These are phyloP conservation scores for Talaromyces marneffei DNA, from an alignment of 2,329 filamentous ascomycete genomes.

Conservation along the genomic window DNA sequence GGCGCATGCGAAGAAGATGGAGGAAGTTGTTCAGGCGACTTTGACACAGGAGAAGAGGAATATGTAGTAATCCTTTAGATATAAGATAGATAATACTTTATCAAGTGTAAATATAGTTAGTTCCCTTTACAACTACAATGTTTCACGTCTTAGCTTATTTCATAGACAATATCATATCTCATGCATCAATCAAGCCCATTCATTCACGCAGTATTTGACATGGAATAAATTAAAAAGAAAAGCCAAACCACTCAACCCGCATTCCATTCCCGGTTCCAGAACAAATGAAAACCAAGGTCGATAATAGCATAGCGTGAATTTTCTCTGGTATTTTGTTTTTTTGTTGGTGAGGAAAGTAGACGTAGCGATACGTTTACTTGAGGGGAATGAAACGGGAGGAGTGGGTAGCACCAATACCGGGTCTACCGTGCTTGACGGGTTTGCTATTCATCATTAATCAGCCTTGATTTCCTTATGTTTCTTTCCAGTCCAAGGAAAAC, in stretches of 20 bases:
- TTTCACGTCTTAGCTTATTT: background rate
- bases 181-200: slow-evolving; percentile 14
- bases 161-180: background rate
- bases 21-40: background rate
- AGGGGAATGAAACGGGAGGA: slow-evolving; percentile 99
- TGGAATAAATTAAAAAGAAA: slow-evolving; percentile 12
- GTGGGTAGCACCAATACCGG: slow-evolving; percentile 99
- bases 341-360: slow-evolving; percentile 4
- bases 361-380: slow-evolving; percentile 63
- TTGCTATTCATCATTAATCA: slow-evolving; percentile 67
- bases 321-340: slow-evolving; percentile 10
- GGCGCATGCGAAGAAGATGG: background rate
- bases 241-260: slow-evolving; percentile 6
- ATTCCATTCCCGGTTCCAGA: slow-evolving; percentile 14
- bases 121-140: background rate
- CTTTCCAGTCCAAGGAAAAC: slow-evolving; percentile 37
- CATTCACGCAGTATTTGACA: slow-evolving; percentile 15
- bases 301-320: slow-evolving; percentile 11
- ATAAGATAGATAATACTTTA: no score
- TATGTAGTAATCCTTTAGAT: background rate
- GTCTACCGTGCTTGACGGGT: slow-evolving; percentile 99
- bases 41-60: background rate
- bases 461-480: slow-evolving; percentile 4
- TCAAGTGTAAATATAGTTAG: background rate
- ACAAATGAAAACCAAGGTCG: slow-evolving; percentile 15